Evolutionary conservation across 305 asterid species (phyloP).

Genomic region (Ajuga reptans): DNA sequence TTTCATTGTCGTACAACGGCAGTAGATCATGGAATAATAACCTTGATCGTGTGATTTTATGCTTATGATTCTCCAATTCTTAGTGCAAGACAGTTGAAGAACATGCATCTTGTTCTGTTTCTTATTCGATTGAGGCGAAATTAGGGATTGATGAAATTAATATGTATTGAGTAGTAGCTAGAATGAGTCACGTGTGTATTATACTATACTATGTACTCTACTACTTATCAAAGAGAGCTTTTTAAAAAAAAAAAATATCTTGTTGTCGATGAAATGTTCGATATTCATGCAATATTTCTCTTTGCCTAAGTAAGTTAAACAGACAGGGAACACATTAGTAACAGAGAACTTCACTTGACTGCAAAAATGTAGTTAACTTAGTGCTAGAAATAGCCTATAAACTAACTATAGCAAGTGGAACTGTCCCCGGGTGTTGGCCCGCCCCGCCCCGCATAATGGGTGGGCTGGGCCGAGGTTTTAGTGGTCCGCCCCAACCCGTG

Average conservation of each 20-base stretch:
- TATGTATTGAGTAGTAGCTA: not conserved
- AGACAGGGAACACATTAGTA: no score
- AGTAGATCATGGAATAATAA: slow-evolving; percentile 19
- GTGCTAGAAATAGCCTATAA: no score
- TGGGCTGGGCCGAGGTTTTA: no score
- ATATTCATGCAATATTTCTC: not conserved
- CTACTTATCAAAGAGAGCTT: not conserved
- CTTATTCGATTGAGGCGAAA: slow-evolving; percentile 8
- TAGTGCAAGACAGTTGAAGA: slow-evolving; percentile 16
- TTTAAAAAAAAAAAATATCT: not conserved
- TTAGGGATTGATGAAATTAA: not conserved
- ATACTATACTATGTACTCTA: not conserved
- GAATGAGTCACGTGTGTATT: not conserved
- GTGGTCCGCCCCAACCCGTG: no score
- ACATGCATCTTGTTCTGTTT: slow-evolving; percentile 9
- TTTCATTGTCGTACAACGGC: no score
- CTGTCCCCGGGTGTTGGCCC: no score
- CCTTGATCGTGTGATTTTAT: slow-evolving; percentile 1
- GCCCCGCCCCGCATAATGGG: no score
- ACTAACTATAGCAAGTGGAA: no score
- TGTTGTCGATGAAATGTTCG: not conserved
- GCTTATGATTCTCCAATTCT: slow-evolving; percentile 24
- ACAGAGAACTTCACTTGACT: no score
- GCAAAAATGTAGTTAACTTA: no score
- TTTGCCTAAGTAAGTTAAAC: not conserved